Conservation (phyloP, 805 yeast genomes). For the Metschnikowia matae region DNA sequence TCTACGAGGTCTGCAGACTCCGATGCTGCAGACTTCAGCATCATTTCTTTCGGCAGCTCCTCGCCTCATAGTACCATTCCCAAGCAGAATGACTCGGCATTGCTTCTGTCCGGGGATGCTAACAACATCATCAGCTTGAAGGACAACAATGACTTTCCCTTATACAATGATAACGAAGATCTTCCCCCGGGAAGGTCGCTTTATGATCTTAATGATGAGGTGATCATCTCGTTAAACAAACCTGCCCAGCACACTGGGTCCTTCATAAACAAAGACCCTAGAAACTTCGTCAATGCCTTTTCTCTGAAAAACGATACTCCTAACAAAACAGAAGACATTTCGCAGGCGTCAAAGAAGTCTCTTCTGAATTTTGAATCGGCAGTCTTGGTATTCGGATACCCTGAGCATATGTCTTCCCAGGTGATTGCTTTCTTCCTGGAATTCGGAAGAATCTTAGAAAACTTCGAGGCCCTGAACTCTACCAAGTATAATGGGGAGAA, state of each 20-base stretch:
- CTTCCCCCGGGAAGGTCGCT: slow-evolving; percentile 49
- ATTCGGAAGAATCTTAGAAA: slow-evolving; percentile 77
- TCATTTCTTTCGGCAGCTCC: slow-evolving; percentile 33
- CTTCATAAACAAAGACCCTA: slow-evolving; percentile 45
- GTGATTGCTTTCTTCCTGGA: slow-evolving; percentile 71
- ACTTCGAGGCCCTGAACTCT: slow-evolving; percentile 43
- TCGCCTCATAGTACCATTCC: slow-evolving; percentile 18
- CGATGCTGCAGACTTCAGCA: slow-evolving; percentile 20
- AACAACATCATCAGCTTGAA: slow-evolving; percentile 29
- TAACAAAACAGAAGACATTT: slow-evolving; percentile 9
- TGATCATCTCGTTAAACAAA: slow-evolving; percentile 32
- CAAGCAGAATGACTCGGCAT: slow-evolving; percentile 15
- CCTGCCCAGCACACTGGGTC: slow-evolving; percentile 37
- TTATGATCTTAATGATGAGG: slow-evolving; percentile 45
- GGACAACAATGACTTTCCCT: slow-evolving; percentile 26
- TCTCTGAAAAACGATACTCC: slow-evolving; percentile 12
- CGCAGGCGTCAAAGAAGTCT: slow-evolving; percentile 9
- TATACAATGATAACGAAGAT: slow-evolving; percentile 34
- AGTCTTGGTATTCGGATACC: slow-evolving; percentile 84
- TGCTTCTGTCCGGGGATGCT: slow-evolving; percentile 10
- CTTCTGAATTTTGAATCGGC: slow-evolving; percentile 50
- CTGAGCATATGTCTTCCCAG: slow-evolving; percentile 64
- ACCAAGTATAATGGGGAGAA: slow-evolving; percentile 7
- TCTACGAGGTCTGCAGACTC: slow-evolving; percentile 7
- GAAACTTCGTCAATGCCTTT: slow-evolving; percentile 43